phyloP scores from a whole-genome alignment of 768 basidiomycete species.

The Leccinum subtestaceum region DNA sequence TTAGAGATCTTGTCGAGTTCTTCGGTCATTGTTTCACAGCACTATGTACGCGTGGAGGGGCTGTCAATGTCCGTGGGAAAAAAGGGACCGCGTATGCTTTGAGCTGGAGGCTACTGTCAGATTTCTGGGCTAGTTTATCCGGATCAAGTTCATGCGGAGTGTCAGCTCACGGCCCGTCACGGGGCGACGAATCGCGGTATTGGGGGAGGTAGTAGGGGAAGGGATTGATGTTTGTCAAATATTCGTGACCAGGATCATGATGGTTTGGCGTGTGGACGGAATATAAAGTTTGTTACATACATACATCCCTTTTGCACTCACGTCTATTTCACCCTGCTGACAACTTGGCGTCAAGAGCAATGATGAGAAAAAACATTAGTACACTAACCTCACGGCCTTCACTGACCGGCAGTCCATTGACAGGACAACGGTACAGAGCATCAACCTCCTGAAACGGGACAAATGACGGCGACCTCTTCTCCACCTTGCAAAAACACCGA shows the following conservation, averaged over 20 bases:
- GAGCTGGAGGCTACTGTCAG: conserved; percentile 31
- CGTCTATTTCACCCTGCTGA: neutral
- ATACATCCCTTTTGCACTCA: too few relatives aligned
- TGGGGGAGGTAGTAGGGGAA: conserved; percentile 41
- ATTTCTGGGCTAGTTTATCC: conserved; percentile 88
- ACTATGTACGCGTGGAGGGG: too few relatives aligned
- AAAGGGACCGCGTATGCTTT: too few relatives aligned
- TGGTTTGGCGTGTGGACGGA: too few relatives aligned
- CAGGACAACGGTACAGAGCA: conserved; percentile 3
- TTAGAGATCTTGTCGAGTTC: too few relatives aligned
- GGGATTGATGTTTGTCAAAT: too few relatives aligned
- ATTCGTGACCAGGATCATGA: too few relatives aligned
- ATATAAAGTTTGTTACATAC: too few relatives aligned
- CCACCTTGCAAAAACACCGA: conserved; percentile 54
- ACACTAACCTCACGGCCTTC: neutral
- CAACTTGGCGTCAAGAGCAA: neutral
- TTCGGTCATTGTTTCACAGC: too few relatives aligned
- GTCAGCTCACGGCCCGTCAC: conserved; percentile 13
- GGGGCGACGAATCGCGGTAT: conserved; percentile 31
- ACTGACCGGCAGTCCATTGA: too few relatives aligned
- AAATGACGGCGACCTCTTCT: conserved; percentile 78
- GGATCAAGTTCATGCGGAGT: conserved; percentile 5
- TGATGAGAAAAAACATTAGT: neutral
- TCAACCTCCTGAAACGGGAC: conserved; percentile 78
- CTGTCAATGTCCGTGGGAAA: too few relatives aligned